Base-by-base conservation (phyloP, 2,329 filamentous ascomycete species). In the Diaporthe sp. region DNA sequence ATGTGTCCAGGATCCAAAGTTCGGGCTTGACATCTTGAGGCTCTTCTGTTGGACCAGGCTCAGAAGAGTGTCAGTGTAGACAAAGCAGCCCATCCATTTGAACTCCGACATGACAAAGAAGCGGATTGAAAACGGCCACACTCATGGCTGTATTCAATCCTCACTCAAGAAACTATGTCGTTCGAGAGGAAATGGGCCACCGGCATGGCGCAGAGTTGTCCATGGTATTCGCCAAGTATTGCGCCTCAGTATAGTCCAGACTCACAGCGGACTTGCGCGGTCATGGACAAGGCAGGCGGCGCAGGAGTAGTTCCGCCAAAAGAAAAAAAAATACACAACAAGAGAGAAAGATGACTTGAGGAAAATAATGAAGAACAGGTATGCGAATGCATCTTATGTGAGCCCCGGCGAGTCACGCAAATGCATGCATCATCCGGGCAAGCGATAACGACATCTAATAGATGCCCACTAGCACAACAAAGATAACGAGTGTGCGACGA, bases 361-460 rank as follows among this genome's bases (percentile, higher is more conserved):
- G n/a, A n/a, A 8, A 54, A 30, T 1, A 67, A 52, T 13, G n/a
- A 30, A 64, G 40, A 22, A n/a, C 25, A 54, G 30, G 25, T 28
- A 40, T 40, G 47, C 33, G 9, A 40, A 40, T n/a, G 19, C 33
- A 68, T 67, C 61, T 67, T 67, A 52, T 52, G 45, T 68, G 47
- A 68, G 47, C 64, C 64, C 6, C 8, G 33, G 38, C 40, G 67
- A 47, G 50, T 57, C 67, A 68, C 58, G 47, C 69, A 47, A 45
- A 54, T 35, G 38, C 38, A 66, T 67, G 73, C 71, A 73, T 66
- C 74, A 75, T 75, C 52, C 52, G 45, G 57, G 33, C 72, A 28
- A 42, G 58, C 47, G 74, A 75, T 75, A 75, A 75, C 74, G 74
- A 74, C 74, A 75, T 74, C 57, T 42, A 25, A 40, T n/a, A 58